Percentiles rank a stretch among this genome's conserved stretches.
These are phyloP conservation scores for Mycena alexandri DNA, from an alignment of 768 basidiomycete genomes.

Conservation along the genomic window DNA sequence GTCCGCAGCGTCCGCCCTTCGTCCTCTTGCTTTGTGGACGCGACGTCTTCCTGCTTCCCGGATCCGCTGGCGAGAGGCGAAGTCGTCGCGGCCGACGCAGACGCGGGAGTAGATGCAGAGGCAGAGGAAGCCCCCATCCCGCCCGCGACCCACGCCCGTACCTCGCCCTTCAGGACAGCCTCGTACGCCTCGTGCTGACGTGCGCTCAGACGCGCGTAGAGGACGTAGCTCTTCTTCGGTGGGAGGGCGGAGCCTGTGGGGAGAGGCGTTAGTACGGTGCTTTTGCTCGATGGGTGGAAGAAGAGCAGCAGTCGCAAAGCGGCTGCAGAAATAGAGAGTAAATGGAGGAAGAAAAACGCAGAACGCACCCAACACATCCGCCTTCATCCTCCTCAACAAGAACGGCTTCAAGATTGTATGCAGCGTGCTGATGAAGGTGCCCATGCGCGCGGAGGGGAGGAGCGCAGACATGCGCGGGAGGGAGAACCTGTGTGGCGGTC, in stretches of 20 bases:
- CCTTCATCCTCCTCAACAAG: conserved; percentile 91
- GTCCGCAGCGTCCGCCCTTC: too few species aligned
- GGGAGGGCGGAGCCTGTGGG: conserved; percentile 73
- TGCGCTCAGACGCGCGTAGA: conserved; percentile 89
- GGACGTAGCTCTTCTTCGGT: conserved; percentile 93
- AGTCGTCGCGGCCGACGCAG: not conserved
- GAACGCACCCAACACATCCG: conserved; percentile 72
- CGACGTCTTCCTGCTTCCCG: too few species aligned
- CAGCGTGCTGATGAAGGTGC: conserved; percentile 79
- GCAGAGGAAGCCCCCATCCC: conserved; percentile 48
- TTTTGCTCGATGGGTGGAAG: too few species aligned
- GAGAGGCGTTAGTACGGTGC: not conserved
- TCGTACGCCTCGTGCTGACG: conserved; percentile 90
- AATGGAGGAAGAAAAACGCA: not conserved
- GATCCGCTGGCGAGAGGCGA: not conserved
- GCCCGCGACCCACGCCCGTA: conserved; percentile 72
- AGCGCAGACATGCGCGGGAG: conserved; percentile 72
- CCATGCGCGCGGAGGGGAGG: conserved; percentile 69
- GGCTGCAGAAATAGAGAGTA: too few species aligned
- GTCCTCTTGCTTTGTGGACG: too few species aligned
- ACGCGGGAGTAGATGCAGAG: conserved; percentile 16
- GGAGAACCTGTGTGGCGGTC: conserved; percentile 69
- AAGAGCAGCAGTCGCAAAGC: too few species aligned
- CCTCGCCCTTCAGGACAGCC: conserved; percentile 75
- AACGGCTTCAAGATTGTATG: conserved; percentile 97